These are phyloP conservation scores for Mucor saturninus DNA, from an alignment of 371 early-diverging fungal genomes.

Conservation along the genomic window DNA sequence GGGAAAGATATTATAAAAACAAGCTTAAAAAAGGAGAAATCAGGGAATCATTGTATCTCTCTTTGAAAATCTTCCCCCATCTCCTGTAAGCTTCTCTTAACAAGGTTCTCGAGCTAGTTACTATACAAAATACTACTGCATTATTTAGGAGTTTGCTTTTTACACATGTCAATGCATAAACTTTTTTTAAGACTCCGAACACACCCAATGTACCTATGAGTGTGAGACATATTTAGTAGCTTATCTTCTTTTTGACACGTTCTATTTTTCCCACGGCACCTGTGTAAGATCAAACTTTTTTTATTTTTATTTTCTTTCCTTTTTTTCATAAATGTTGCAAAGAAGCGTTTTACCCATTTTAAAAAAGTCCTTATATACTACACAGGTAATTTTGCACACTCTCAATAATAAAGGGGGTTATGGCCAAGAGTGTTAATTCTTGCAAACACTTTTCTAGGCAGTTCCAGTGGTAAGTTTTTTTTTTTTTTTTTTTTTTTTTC, in stretches of 20 bases:
- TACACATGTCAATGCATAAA: no score
- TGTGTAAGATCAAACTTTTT: not conserved
- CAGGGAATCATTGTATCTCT: not conserved
- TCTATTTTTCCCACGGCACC: no score
- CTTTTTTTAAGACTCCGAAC: not conserved
- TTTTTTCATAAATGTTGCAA: not conserved
- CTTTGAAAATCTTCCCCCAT: not conserved
- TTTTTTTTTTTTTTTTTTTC: not conserved
- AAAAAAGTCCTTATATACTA: not conserved
- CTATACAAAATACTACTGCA: constrained; percentile 4
- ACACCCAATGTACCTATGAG: not conserved
- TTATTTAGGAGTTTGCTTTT: not conserved
- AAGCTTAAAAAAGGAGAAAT: no score
- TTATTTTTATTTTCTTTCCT: not conserved
- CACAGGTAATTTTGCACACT: not conserved
- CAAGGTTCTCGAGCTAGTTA: no score
- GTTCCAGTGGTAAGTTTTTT: not conserved
- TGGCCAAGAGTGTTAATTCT: no score
- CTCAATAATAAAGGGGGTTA: not conserved
- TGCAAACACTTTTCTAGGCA: no score
- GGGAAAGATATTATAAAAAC: no score
- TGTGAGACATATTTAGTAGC: not conserved
- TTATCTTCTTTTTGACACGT: not conserved
- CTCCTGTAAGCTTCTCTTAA: not conserved
- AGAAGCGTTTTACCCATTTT: not conserved